phyloP scores from a whole-genome alignment of 2,329 filamentous ascomycete genomes.

The Cladosporium colombiae region DNA sequence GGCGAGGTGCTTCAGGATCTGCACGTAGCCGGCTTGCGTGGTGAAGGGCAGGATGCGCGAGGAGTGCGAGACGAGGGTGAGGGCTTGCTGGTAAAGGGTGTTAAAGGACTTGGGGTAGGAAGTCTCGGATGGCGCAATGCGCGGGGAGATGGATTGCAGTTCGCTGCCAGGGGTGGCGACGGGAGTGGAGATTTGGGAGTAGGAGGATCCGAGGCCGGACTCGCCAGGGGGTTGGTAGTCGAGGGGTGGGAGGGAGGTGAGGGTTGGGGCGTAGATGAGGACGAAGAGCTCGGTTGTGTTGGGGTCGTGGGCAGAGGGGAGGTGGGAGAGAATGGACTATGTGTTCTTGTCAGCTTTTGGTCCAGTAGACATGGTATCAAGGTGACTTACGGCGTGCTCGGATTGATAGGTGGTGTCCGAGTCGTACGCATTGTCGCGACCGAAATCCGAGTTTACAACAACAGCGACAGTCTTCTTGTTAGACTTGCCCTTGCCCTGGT shows the following conservation, averaged over 20 bases:
- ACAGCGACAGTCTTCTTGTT: conserved; percentile 75
- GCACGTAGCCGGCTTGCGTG: conserved; percentile 76
- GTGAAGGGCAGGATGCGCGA: conserved; percentile 88
- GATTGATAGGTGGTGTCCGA: conserved; percentile 59
- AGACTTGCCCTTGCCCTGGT: conserved; percentile 32
- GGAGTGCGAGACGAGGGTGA: conserved; percentile 77
- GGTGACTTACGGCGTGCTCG: conserved; percentile 74
- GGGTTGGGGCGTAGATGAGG: conserved; percentile 80
- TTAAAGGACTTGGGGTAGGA: conserved; percentile 64
- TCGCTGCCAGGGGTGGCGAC: conserved; percentile 68
- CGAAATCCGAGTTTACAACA: conserved; percentile 78
- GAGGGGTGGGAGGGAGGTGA: conserved; percentile 56
- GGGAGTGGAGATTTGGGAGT: conserved; percentile 76
- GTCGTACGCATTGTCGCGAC: conserved; percentile 56
- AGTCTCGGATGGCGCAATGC: conserved; percentile 40
- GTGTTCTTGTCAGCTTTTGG: conserved; percentile 27
- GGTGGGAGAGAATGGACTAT: conserved; percentile 75
- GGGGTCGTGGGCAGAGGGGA: conserved; percentile 75
- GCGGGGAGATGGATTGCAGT: conserved; percentile 45
- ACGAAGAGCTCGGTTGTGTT: conserved; percentile 77
- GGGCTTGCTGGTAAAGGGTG: conserved; percentile 76
- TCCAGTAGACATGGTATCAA: not conserved
- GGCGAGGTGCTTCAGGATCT: conserved; percentile 81
- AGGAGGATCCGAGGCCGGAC: conserved; percentile 74
- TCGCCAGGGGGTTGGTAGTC: conserved; percentile 50